Conservation (phyloP, 1,284 basidiomycete species). For the Naganishia sp. region DNA sequence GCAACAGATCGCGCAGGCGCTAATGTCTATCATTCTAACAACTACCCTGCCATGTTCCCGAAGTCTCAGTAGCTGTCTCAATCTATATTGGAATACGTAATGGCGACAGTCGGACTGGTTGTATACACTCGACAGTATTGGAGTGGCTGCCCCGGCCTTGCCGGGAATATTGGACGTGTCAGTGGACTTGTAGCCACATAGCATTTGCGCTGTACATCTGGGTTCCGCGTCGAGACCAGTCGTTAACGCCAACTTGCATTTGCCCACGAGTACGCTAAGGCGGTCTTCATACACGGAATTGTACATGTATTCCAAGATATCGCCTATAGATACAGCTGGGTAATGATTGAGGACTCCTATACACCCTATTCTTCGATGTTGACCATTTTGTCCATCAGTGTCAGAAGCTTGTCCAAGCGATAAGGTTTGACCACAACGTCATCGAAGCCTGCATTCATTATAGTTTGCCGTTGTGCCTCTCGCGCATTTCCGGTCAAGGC, state of each 20-base stretch:
- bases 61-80: neutral
- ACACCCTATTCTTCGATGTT: neutral
- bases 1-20: neutral
- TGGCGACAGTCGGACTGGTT: neutral
- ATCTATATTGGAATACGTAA: no score
- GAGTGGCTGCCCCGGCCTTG: no score
- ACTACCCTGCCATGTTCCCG: slow-evolving; percentile 8
- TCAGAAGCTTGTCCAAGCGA: slow-evolving; percentile 18
- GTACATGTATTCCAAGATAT: no score
- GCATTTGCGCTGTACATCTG: no score
- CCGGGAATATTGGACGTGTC: no score
- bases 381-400: slow-evolving; percentile 20
- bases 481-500: slow-evolving; percentile 50
- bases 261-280: no score
- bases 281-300: no score
- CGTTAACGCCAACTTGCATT: no score
- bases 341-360: neutral
- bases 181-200: no score
- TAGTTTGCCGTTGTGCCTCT: slow-evolving; percentile 30
- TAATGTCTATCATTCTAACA: neutral
- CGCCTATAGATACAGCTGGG: neutral
- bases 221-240: no score
- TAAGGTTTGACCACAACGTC: slow-evolving; percentile 13
- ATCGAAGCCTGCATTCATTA: slow-evolving; percentile 25
- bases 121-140: no score